phyloP scores from a whole-genome alignment of 202 grass and related monocot genomes.

The Setaria italica region DNA sequence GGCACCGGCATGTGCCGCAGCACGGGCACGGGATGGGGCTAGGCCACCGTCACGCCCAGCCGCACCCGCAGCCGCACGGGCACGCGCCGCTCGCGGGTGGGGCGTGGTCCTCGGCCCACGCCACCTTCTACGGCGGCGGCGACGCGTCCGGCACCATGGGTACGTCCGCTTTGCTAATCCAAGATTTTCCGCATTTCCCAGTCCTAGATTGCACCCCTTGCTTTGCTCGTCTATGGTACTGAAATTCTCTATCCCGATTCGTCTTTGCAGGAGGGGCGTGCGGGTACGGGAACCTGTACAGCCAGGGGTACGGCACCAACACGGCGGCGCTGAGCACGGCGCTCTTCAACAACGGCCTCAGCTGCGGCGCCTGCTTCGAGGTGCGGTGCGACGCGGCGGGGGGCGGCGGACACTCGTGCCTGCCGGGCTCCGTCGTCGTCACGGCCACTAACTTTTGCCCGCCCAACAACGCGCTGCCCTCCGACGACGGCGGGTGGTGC shows the following conservation, averaged over 20 bases:
- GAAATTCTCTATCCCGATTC: no score
- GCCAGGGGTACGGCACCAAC: conserved; percentile 87
- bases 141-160: conserved; percentile 98
- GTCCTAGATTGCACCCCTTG: not conserved
- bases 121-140: conserved; percentile 95
- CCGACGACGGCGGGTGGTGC: conserved; percentile 90
- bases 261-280: conserved; percentile 66
- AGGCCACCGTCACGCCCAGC: not conserved
- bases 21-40: not conserved
- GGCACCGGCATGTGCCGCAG: not conserved
- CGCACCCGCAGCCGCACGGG: not conserved
- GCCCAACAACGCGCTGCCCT: conserved; percentile 74
- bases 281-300: conserved; percentile 96
- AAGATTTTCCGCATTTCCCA: not conserved
- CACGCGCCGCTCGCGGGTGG: conserved; percentile 41
- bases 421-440: conserved; percentile 73
- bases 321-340: conserved; percentile 93
- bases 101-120: conserved; percentile 75
- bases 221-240: not conserved
- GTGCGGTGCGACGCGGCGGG: conserved; percentile 57
- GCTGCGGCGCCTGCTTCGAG: conserved; percentile 89
- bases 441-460: conserved; percentile 97
- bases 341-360: conserved; percentile 86
- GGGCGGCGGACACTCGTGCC: conserved; percentile 69
- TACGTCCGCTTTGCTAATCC: not conserved